Evolutionary conservation across 176 grass and related monocot species (phyloP), one percentile per base, ranked within the genome.

Genomic region (Leersia perrieri): DNA sequence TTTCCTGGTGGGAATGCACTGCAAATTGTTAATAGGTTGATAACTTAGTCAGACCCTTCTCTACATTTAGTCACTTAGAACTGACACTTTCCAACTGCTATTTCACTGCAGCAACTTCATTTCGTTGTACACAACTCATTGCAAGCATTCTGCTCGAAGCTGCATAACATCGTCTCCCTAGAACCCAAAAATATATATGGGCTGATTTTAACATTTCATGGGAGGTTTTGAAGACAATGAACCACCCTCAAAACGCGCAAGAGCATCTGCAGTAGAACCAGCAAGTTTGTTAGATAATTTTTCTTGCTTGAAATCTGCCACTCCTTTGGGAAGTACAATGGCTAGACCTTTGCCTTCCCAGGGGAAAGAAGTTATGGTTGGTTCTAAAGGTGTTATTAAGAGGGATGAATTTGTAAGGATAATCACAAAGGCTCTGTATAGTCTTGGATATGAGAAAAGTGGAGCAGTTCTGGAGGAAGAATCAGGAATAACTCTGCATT

Each of bases 281-380:
- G 60, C 68, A 58, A 84, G 57, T 71, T 75, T 84, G 31, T 81
- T 80, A 60, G 85, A 88, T 74, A 79, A n/a, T 88, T 86, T 83
- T 38, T 90, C 83, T 51, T 74, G 87, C 73, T 80, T 66, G 22
- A 87, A 91, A 60, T 39, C 82, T 74, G 66, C 66, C 72, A 77
- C 86, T 90, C 91, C 94, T 94, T 88, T 97, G 94, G 92, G 92
- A 83, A 84, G 89, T 77, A 84, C 79, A 83, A 97, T 97, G 91
- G 89, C 91, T 79, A 87, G 89, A 73, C 87, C 94, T 92, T 83
- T 92, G 80, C 87, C 91, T 86, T 92, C 89, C 84, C 86, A 87
- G 76, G 89, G 87, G 81, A 87, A 89, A 94, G 89, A 92, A 82
- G 84, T 34, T 73, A 89, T 91, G 74, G 66, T 97, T 75, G 92